Evolutionary conservation across 2,329 filamentous ascomycete genomes (phyloP), one percentile per base, ranked within the genome.

Genomic region (Cryphonectria carpinicola): DNA sequence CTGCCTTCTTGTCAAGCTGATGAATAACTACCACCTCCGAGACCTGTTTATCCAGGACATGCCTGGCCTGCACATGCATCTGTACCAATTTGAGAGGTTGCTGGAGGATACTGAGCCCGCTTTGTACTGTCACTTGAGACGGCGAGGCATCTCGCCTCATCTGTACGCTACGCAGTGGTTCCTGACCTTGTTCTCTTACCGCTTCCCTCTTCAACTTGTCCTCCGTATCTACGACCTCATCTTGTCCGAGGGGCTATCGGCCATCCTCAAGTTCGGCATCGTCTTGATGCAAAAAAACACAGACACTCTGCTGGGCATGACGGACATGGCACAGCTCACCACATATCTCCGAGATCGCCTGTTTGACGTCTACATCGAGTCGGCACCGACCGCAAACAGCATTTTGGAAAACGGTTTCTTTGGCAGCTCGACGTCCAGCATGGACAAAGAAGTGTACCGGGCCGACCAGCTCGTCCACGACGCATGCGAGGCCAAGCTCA

Each of bases 141-240:
- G 96, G 71, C 90, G 93, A 69, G 91, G 93, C 74, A 96, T 99
- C 68, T 92, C 92, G 11, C 92, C 96, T 0, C 94, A 97, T 78
- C 86, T 99, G 11, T 99, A 99, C 79, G 96, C 96, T 61, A 99
- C 96, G 0, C 96, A 99, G 80, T 99, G 96, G 96, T 99, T 99
- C 82, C 87, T 99, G 65, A 99, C 96, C 0, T 86, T 99, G n/a
- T 99, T 99, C 78, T 94, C 95, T 43, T 99, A 99, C 80, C 93
- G 97, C 58, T 99, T 99, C 80, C 96, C 96, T 11, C 86, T 99
- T 10, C 96, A 99, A 79, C 89, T 99, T 13, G 96, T 99, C 8
- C 90, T 99, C 70, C 93, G 96, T 43, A 97, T 99, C 66, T 99
- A 98, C 81, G 96, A 99, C 79, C 84, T 99, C 69, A 96, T 99